Conservation (phyloP, 1,139 yeast genomes). For the Barnettozyma hawaiiensis region DNA sequence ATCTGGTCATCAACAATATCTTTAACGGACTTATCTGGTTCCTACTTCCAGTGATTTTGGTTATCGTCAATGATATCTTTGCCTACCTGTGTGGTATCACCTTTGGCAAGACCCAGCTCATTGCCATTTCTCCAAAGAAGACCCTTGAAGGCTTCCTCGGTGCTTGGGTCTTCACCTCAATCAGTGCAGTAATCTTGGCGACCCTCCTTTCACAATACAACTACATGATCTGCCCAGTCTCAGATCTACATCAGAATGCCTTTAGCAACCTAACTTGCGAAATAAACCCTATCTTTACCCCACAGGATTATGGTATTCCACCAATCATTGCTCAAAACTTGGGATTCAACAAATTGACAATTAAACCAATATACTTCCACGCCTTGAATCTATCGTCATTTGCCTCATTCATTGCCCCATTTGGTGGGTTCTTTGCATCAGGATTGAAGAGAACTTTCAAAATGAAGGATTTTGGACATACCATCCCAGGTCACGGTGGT, state of each 20-base stretch:
- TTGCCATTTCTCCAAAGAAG: constrained; percentile 92
- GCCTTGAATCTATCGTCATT: constrained; percentile 82
- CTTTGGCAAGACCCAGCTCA: constrained; percentile 88
- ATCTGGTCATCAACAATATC: constrained; percentile 84
- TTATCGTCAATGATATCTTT: constrained; percentile 89
- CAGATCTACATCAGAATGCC: constrained; percentile 48
- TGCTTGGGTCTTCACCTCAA: constrained; percentile 91
- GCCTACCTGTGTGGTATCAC: constrained; percentile 97
- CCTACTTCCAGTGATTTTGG: constrained; percentile 84
- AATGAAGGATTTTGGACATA: constrained; percentile 87
- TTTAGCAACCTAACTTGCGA: constrained; percentile 69
- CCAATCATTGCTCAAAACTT: constrained; percentile 50
- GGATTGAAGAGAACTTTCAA: constrained; percentile 97
- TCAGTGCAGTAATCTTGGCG: constrained; percentile 65
- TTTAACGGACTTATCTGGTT: constrained; percentile 94
- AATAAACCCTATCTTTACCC: constrained; percentile 80
- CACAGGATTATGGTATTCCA: constrained; percentile 75
- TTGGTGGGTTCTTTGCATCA: constrained; percentile 97
- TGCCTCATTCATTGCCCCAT: constrained; percentile 96
- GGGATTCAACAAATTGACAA: constrained; percentile 42
- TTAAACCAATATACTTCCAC: constrained; percentile 89
- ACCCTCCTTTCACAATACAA: constrained; percentile 57
- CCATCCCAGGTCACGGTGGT: constrained; percentile 98
- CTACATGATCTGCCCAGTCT: constrained; percentile 87
- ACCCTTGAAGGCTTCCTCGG: constrained; percentile 97